Conservation (phyloP, 2,329 filamentous ascomycete genomes). For the Ceratocystis lukuohia region DNA sequence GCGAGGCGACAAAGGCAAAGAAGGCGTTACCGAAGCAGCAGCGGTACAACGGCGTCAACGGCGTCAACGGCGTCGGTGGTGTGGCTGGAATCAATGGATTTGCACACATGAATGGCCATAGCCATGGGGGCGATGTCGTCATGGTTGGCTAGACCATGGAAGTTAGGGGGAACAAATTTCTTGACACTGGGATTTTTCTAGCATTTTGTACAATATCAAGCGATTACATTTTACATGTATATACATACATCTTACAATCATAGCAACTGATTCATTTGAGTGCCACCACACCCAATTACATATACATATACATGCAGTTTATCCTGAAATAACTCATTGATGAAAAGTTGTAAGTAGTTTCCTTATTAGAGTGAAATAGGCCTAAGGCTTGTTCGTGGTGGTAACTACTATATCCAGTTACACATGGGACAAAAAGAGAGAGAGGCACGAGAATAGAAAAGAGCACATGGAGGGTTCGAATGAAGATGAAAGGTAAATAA, state of each 20-base stretch:
- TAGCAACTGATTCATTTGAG: not conserved
- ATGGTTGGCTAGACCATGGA: conserved; percentile 11
- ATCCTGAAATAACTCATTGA: too few species aligned
- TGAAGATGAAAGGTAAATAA: not conserved
- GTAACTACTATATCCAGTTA: too few species aligned
- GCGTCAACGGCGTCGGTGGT: not conserved
- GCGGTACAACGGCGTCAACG: not conserved
- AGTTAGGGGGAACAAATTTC: not conserved
- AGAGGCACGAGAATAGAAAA: not conserved
- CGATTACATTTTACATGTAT: not conserved
- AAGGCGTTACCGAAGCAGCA: conserved; percentile 4
- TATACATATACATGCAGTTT: too few species aligned
- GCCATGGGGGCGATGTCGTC: conserved; percentile 12
- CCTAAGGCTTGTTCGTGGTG: not conserved
- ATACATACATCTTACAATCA: not conserved
- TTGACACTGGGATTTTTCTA: conserved; percentile 3
- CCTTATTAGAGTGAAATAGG: not conserved
- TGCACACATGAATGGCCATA: not conserved
- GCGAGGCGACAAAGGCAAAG: conserved; percentile 14
- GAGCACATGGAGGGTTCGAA: not conserved
- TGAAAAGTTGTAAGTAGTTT: not conserved
- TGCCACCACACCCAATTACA: not conserved
- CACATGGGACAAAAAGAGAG: not conserved
- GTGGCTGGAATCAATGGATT: conserved; percentile 3
- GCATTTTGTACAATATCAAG: conserved; percentile 8